Base-by-base conservation (phyloP, 441 rosid species). In the Brassica balearica region DNA sequence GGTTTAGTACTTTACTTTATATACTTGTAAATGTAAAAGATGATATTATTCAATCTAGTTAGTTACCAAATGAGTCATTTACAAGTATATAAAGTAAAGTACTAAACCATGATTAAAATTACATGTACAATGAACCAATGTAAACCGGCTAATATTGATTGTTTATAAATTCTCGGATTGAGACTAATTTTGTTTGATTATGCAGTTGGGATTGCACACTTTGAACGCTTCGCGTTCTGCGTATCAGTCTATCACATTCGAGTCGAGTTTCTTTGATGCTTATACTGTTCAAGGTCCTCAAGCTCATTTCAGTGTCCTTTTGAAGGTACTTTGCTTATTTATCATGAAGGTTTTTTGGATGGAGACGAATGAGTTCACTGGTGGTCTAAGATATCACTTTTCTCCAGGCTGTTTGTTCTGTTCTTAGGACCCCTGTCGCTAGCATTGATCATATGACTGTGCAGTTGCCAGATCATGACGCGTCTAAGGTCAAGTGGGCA, bases 151-250 rank as follows among this genome's bases (percentile, higher is more conserved):
- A 32, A 32, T 32, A 32, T 36, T 34, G 46, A 62, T 19, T 65
- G 53, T 19, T 41, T 23, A 5, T 8, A 63, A 38, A 29, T 34
- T 14, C 51, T 36, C 11, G 43, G 36, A 17, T 59, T 22, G 32
- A 25, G 61, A 46, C 78, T 80, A 65, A 75, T 70, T 72, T 61
- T 59, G 6, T 0, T 60, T 22, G 75, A 60, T 20, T 68, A 3
- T 81, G 71, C 88, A 88, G 90, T 81, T 92, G 60, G 87, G 78
- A 63, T 85, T 92, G 36, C 92, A 91, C 71, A 85, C 96, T 2
- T 81, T 96, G 3, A 90, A 96, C 85, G 86, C 88, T 10, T 91
- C 98, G 1, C 87, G 96, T 6, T 94, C 96, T 71, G 95, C 96
- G 0, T 94, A 86, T 69, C 88, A 87, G 70, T 87, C 88, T 41